A percentile compares a stretch with the other conserved stretches of the same genome.
Evolutionary conservation across 2,329 filamentous ascomycete species (phyloP).

Genomic region (Orbilia brochopaga): DNA sequence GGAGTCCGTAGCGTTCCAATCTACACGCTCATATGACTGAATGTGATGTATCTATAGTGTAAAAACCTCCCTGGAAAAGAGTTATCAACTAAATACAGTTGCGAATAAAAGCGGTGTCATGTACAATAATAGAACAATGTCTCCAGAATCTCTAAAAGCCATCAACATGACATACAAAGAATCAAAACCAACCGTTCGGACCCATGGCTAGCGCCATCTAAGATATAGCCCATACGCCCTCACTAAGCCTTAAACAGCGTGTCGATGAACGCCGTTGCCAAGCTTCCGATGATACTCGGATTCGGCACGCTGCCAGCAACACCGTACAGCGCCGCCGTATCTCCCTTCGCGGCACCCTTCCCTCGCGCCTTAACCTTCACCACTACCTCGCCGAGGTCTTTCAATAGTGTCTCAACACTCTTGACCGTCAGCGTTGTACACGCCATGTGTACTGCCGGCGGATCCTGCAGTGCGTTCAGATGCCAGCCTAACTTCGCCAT

Average conservation of each 20-base stretch:
- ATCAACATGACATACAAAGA: neutral
- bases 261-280: conserved; percentile 90
- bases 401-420: conserved; percentile 78
- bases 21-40: no score
- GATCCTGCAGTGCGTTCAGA: conserved; percentile 88
- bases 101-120: no score
- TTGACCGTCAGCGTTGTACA: conserved; percentile 85
- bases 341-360: conserved; percentile 69
- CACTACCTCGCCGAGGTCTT: conserved; percentile 70
- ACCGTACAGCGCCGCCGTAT: conserved; percentile 88
- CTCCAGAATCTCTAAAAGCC: no score
- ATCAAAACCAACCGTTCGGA: neutral
- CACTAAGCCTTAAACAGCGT: conserved; percentile 82
- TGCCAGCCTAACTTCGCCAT: conserved; percentile 91
- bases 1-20: no score
- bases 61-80: no score
- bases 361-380: conserved; percentile 73
- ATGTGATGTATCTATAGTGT: no score
- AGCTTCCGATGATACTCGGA: conserved; percentile 88
- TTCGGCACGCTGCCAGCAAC: conserved; percentile 94
- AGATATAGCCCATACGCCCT: neutral
- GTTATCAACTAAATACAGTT: no score
- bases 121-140: no score
- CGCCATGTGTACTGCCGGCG: conserved; percentile 89
- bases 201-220: neutral